Base-by-base conservation (phyloP, 495 filamentous ascomycete species). In the Trypethelium eluteriae region DNA sequence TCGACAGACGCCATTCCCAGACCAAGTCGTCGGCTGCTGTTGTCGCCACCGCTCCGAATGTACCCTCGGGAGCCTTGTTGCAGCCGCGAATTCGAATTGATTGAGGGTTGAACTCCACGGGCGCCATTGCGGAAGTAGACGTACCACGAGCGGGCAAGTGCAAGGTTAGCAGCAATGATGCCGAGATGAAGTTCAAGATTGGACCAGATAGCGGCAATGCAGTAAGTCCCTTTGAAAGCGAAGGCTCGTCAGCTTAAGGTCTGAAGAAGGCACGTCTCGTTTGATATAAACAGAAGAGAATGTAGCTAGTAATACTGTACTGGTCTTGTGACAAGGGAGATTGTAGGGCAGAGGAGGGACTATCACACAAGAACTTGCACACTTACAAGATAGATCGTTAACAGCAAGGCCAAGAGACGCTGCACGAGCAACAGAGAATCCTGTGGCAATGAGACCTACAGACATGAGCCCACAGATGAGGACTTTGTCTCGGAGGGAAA, bases 191-290 rank as follows among this genome's bases (percentile, higher is more conserved):
- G 64, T 49, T 75, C 73, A 32, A 66, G 62, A 53, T 73, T 75
- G 36, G 71, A 68, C 71, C 71, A 71, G 59, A 74, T 74, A n/a
- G 73, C 69, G 2, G 71, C 66, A 18, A 71, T 73, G 63, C 46
- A 68, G 68, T 71, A 74, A 9, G 66, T 71, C 18, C 63, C 63
- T 12, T 66, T 61, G 46, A 25, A 25, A 25, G 25, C 25, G 25
- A 25, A 25, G 25, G 25, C 25, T 25, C 25, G 25, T 25, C 25
- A 25, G 25, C 25, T 25, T 25, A 25, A 25, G 25, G 25, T 25
- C 25, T 25, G 25, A 25, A 25, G 25, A 25, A 25, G 25, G 25
- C 25, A 25, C 25, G 25, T 25, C 25, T 25, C 25, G 25, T 25
- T 25, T 25, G 41, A 44, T 14, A 44, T 7, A 44, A 44, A 14